Evolutionary conservation across 2,329 filamentous ascomycete species (phyloP).

Genomic region (Aspergillus fumigatus): DNA sequence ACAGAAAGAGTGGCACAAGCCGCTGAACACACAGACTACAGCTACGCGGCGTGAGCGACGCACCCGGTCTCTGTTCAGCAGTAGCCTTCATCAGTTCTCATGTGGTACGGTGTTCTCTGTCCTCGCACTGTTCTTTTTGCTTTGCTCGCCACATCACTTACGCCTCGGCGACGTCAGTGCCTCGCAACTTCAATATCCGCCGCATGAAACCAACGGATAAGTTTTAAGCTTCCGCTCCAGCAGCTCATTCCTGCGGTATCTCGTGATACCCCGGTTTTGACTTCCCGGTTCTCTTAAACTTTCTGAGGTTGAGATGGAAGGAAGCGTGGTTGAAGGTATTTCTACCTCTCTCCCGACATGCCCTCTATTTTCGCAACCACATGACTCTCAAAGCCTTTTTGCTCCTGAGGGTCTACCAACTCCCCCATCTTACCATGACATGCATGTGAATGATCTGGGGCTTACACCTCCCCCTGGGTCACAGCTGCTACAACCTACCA

Average conservation of each 20-base stretch:
- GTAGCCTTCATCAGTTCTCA: background rate
- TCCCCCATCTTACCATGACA: slow-evolving; percentile 16
- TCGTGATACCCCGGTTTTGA: background rate
- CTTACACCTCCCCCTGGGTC: slow-evolving; percentile 41
- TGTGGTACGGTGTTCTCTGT: background rate
- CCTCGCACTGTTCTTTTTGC: background rate
- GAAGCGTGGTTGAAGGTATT: slow-evolving; percentile 35
- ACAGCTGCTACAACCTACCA: slow-evolving; percentile 22
- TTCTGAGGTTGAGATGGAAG: slow-evolving; percentile 15
- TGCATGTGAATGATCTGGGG: slow-evolving; percentile 35
- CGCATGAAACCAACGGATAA: background rate
- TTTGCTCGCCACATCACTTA: background rate
- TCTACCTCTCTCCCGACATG: slow-evolving; percentile 31
- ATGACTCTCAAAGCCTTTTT: slow-evolving; percentile 12
- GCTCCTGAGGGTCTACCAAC: slow-evolving; percentile 19
- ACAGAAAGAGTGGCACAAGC: background rate
- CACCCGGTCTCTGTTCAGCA: background rate
- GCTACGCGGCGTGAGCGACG: background rate
- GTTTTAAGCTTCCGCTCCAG: background rate
- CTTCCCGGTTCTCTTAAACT: background rate
- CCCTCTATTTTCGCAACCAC: slow-evolving; percentile 11
- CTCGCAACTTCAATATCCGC: background rate
- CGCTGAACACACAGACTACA: background rate
- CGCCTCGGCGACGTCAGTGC: background rate
- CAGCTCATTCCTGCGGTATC: background rate